These are phyloP conservation scores for Talaromyces atroroseus DNA, from an alignment of 2,329 filamentous ascomycete species.

Conservation along the genomic window DNA sequence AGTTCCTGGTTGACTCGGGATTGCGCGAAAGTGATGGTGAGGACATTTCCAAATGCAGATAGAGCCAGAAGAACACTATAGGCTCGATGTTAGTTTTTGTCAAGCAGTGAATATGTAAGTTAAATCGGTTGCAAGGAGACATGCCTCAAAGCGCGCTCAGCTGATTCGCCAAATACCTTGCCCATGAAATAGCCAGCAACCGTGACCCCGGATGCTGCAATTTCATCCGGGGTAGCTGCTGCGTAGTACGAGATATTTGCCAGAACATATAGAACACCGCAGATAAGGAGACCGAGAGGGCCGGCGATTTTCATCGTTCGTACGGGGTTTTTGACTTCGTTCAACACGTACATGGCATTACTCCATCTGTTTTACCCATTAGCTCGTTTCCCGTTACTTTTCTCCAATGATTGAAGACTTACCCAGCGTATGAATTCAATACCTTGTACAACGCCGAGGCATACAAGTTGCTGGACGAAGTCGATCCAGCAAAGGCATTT, in stretches of 20 bases:
- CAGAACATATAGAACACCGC: slow-evolving; percentile 49
- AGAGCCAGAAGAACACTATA: slow-evolving; percentile 8
- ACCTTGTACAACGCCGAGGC: slow-evolving; percentile 52
- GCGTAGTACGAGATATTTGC: slow-evolving; percentile 53
- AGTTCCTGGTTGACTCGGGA: slow-evolving; percentile 44
- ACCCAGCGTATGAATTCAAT: slow-evolving; percentile 52
- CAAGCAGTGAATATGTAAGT: background rate
- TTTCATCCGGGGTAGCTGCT: slow-evolving; percentile 49
- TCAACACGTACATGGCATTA: slow-evolving; percentile 37
- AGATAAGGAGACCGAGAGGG: slow-evolving; percentile 46
- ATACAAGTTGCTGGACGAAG: slow-evolving; percentile 38
- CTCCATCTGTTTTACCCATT: slow-evolving; percentile 14
- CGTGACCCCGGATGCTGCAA: slow-evolving; percentile 45
- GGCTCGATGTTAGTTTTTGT: background rate
- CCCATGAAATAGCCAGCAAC: slow-evolving; percentile 51
- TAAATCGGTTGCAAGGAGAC: slow-evolving; percentile 32
- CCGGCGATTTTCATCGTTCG: slow-evolving; percentile 51
- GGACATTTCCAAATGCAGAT: slow-evolving; percentile 14
- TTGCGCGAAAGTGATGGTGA: slow-evolving; percentile 16
- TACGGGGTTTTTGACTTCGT: slow-evolving; percentile 49
- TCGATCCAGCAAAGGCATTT: slow-evolving; percentile 13
- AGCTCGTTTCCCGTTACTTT: background rate
- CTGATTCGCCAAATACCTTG: slow-evolving; percentile 35
- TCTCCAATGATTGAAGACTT: slow-evolving; percentile 28
- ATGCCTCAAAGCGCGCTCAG: slow-evolving; percentile 38